Base-by-base conservation (phyloP, 345 rosid genomes). In the Euclidium syriacum region DNA sequence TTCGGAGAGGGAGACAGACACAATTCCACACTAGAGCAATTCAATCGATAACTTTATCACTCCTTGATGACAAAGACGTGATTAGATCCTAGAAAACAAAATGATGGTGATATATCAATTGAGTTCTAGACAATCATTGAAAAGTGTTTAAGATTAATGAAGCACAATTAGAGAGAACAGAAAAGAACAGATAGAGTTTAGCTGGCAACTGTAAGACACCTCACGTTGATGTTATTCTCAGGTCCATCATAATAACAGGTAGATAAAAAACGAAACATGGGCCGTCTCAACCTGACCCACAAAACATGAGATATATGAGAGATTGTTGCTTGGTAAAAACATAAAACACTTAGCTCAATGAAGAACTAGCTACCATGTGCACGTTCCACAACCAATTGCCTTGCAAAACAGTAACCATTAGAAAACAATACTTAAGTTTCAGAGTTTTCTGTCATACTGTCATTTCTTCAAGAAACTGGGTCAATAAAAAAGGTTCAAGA, bases 131-230 rank as follows among this genome's bases (percentile, higher is more conserved):
- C 19, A 24, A 27, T 48, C 19, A 57, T 27, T 67, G 42, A 18
- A 38, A 11, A 36, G 58, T 18, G 44, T 17, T n/a, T 43, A 69
- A 42, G 27, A 56, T 61, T 25, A 46, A 52, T 44, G 62, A 61
- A 35, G 51, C 34, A 44, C 54, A 61, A 52, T 36, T 29, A 49
- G 39, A 48, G 48, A 40, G 33, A 64, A 25, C 32, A 71, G 70
- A 40, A 56, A 25, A 25, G 35, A 71, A 57, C 65, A 71, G 43
- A 67, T 55, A 59, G 52, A 17, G 10, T 69, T 11, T 57, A 71
- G 75, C 71, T 71, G 75, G 71, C 66, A 71, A 42, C 65, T 64
- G 55, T 65, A 64, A 64, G 65, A 50, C 50, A n/a, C 70, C 50
- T 71, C 43, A 57, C 60, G 60, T 71, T 64, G 60, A 49, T 50